Conservation (phyloP, 1,139 yeast species). For the Nakaseomyces nivariensis region DNA sequence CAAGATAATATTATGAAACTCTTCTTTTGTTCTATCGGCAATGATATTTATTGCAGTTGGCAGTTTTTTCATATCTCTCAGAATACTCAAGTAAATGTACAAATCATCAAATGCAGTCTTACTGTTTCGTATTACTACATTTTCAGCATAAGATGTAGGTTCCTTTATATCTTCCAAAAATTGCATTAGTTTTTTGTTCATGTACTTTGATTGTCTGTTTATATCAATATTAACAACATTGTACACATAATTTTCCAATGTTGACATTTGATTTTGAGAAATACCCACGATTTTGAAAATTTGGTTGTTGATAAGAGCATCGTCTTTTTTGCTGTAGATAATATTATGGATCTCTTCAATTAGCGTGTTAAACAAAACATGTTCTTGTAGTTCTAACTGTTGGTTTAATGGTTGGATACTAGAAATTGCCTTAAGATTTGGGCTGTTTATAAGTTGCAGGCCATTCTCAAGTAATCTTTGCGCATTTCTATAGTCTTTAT, state of each 20-base stretch:
- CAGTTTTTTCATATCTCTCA: slow-evolving; percentile 53
- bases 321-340: slow-evolving; percentile 48
- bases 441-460: slow-evolving; percentile 45
- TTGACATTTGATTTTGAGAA: slow-evolving; percentile 32
- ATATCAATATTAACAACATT: slow-evolving; percentile 52
- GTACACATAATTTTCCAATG: slow-evolving; percentile 46
- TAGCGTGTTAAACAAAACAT: slow-evolving; percentile 56
- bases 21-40: slow-evolving; percentile 38
- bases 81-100: slow-evolving; percentile 42
- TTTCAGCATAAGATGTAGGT: slow-evolving; percentile 12
- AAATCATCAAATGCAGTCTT: slow-evolving; percentile 9
- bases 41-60: slow-evolving; percentile 52
- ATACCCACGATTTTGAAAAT: slow-evolving; percentile 16
- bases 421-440: slow-evolving; percentile 52
- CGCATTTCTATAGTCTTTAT: slow-evolving; percentile 61
- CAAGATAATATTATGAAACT: slow-evolving; percentile 45
- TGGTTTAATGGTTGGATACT: slow-evolving; percentile 49
- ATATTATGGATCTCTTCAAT: slow-evolving; percentile 70
- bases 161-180: slow-evolving; percentile 31
- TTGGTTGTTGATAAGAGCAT: slow-evolving; percentile 9
- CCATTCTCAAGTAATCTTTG: slow-evolving; percentile 54
- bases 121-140: slow-evolving; percentile 6
- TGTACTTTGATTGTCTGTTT: slow-evolving; percentile 37
- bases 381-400: slow-evolving; percentile 55
- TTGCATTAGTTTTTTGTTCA: slow-evolving; percentile 34